Evolutionary conservation across 345 rosid species (phyloP).

Genomic region (Reutealis trisperma): DNA sequence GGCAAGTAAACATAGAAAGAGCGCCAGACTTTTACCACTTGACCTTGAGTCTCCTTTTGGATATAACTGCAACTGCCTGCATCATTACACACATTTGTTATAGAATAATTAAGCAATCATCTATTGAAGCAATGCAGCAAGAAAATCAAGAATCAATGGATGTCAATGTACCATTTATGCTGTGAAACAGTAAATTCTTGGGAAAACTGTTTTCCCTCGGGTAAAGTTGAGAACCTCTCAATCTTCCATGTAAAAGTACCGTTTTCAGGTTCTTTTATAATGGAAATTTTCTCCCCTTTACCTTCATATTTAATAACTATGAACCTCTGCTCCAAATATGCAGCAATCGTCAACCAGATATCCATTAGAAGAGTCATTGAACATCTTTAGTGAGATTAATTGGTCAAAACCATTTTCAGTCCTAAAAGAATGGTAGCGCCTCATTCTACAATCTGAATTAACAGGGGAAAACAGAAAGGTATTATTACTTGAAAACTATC

Average conservation of each 20-base stretch:
- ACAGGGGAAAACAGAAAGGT: too few relatives aligned
- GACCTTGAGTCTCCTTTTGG: not conserved
- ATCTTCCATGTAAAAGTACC: not conserved
- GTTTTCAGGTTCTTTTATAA: not conserved
- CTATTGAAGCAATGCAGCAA: too few relatives aligned
- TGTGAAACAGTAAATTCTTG: not conserved
- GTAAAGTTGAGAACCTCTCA: not conserved
- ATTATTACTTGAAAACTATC: too few relatives aligned
- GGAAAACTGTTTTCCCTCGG: rapidly evolving
- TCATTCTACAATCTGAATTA: constrained; percentile 1
- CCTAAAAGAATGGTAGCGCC: constrained; percentile 7
- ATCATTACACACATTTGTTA: not conserved
- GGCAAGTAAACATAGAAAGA: not conserved
- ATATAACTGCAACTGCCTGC: not conserved
- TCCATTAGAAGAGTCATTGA: constrained; percentile 9
- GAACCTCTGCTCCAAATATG: constrained; percentile 15
- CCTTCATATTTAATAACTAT: not conserved
- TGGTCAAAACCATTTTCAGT: not conserved
- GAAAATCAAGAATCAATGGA: too few relatives aligned
- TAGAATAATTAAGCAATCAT: too few relatives aligned
- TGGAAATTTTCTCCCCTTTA: not conserved
- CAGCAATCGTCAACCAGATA: constrained; percentile 17
- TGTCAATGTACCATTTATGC: not conserved
- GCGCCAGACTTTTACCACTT: not conserved
- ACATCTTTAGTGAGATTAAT: not conserved